Conservation (phyloP, 202 grass and related monocot species). For the Miscanthus sacchariflorus region DNA sequence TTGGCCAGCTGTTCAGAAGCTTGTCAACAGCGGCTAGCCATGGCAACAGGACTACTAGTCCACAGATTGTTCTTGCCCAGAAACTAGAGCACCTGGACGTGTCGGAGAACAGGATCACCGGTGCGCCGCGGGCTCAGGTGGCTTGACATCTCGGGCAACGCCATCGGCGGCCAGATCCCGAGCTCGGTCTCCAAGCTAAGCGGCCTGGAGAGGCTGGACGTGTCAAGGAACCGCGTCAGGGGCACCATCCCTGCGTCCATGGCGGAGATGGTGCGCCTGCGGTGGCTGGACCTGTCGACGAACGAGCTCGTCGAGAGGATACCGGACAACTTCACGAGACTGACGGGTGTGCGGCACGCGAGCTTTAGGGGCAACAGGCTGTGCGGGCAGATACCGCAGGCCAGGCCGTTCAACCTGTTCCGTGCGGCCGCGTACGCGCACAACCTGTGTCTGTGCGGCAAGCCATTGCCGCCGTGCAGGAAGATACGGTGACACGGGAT, state of each 20-base stretch:
- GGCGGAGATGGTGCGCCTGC: conserved; percentile 54
- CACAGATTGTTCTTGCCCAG: conserved; percentile 43
- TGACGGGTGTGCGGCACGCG: conserved; percentile 62
- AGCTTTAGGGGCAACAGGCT: conserved; percentile 72
- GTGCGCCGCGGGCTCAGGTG: conserved; percentile 56
- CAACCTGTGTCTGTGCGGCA: conserved; percentile 84
- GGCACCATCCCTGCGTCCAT: conserved; percentile 70
- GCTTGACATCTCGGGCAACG: conserved; percentile 71
- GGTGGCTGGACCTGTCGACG: conserved; percentile 67
- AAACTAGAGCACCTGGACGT: conserved; percentile 61
- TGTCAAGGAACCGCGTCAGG: conserved; percentile 67
- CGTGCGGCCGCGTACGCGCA: conserved; percentile 71
- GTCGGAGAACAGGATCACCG: conserved; percentile 71
- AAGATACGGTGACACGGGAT: conserved; percentile 12
- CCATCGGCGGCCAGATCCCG: conserved; percentile 70
- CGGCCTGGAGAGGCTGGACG: conserved; percentile 59
- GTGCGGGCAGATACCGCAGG: conserved; percentile 78
- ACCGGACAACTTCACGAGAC: conserved; percentile 58
- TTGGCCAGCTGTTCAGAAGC: conserved; percentile 61
- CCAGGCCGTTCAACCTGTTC: conserved; percentile 69
- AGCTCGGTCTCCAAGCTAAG: conserved; percentile 60
- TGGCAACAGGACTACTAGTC: not conserved
- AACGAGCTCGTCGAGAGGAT: conserved; percentile 73
- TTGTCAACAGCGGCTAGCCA: conserved; percentile 31
- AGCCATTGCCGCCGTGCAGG: conserved; percentile 76